phyloP scores from a whole-genome alignment of 2,329 filamentous ascomycete species.

The Harringtonia aguacate region DNA sequence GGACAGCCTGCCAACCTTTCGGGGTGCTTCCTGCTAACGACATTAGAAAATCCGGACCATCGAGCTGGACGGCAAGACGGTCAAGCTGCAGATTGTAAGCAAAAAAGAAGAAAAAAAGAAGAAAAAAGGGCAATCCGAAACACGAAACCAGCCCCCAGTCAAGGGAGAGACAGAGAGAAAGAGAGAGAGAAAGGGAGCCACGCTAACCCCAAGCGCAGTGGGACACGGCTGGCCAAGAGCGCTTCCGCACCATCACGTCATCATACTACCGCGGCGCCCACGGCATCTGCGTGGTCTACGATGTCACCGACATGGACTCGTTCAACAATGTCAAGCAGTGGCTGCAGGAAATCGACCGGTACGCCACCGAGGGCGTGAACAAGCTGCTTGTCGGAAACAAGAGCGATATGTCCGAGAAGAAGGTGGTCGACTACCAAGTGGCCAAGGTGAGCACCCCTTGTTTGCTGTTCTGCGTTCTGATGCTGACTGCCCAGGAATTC shows the following conservation, averaged over 20 bases:
- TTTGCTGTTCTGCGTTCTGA: not conserved
- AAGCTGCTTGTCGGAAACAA: slow-evolving; percentile 99
- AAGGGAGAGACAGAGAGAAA: not conserved
- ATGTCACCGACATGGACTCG: slow-evolving; percentile 99
- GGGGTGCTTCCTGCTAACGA: slow-evolving; percentile 5
- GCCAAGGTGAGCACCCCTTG: slow-evolving; percentile 62
- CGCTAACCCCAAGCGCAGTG: slow-evolving; percentile 51
- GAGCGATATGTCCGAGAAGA: slow-evolving; percentile 99
- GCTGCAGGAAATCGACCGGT: slow-evolving; percentile 98
- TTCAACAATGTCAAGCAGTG: slow-evolving; percentile 99
- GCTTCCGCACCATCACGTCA: slow-evolving; percentile 98
- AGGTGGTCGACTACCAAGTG: slow-evolving; percentile 98
- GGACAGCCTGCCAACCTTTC: not conserved
- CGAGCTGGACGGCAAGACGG: slow-evolving; percentile 98
- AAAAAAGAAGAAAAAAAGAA: no score
- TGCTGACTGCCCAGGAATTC: slow-evolving; percentile 60
- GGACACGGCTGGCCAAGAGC: slow-evolving; percentile 98
- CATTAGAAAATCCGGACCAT: slow-evolving; percentile 97
- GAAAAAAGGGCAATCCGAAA: no score
- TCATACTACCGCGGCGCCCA: slow-evolving; percentile 99
- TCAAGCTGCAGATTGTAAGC: slow-evolving; percentile 94
- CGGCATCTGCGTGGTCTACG: slow-evolving; percentile 99
- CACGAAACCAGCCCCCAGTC: not conserved
- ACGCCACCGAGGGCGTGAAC: slow-evolving; percentile 98
- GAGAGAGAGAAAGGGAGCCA: not conserved